Conservation (phyloP, 441 rosid species). For the Gossypium laxum region DNA sequence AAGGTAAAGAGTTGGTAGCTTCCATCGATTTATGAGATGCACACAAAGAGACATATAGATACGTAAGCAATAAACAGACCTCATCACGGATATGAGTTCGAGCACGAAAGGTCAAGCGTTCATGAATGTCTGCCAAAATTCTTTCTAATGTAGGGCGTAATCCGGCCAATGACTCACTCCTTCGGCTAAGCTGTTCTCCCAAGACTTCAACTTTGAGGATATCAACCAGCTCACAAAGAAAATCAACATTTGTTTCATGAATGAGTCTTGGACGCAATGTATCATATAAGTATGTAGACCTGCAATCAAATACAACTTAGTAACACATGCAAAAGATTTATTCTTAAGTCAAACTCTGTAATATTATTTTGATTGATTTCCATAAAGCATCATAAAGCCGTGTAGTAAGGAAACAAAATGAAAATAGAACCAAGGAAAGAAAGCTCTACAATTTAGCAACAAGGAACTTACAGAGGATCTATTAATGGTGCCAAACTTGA, state of each 20-base stretch:
- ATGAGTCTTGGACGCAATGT: constrained; percentile 88
- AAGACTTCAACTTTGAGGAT: constrained; percentile 87
- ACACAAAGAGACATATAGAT: not conserved
- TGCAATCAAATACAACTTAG: constrained; percentile 25
- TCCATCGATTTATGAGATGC: not conserved
- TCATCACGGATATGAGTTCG: constrained; percentile 89
- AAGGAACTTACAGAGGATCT: constrained; percentile 72
- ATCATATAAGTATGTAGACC: constrained; percentile 84
- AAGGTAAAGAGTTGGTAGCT: not conserved
- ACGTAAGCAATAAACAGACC: constrained; percentile 29
- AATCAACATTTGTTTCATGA: constrained; percentile 76
- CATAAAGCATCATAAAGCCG: not conserved
- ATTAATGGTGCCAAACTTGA: constrained; percentile 84
- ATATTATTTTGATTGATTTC: not conserved
- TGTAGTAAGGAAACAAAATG: not conserved
- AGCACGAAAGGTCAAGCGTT: constrained; percentile 89
- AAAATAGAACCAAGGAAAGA: not conserved
- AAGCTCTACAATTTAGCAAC: not conserved
- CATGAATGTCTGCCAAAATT: constrained; percentile 83
- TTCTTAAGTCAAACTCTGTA: not conserved
- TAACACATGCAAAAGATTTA: constrained; percentile 1
- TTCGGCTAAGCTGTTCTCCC: constrained; percentile 73
- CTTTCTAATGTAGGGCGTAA: constrained; percentile 77
- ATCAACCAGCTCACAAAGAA: constrained; percentile 87
- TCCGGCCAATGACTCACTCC: constrained; percentile 73